Conservation (phyloP, 805 yeast genomes). For the Starmerella sirachaensis region DNA sequence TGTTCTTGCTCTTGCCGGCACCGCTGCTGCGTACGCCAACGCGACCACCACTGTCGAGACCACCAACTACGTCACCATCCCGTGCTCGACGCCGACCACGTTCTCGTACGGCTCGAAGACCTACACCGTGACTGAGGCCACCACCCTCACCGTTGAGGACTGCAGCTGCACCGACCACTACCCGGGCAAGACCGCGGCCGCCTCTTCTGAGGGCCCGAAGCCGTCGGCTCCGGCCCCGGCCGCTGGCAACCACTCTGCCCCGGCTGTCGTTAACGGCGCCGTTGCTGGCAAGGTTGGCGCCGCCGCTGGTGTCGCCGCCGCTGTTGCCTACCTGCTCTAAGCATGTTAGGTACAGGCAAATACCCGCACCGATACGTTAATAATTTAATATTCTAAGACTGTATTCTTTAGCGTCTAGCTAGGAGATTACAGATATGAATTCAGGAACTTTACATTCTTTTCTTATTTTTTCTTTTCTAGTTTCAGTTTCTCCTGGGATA, state of each 20-base stretch:
- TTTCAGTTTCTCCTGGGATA: no score
- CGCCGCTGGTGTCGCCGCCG: slow-evolving; percentile 21
- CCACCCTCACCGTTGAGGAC: slow-evolving; percentile 19
- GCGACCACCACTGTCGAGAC: slow-evolving; percentile 14
- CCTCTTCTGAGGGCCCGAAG: no score
- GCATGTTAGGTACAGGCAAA: no score
- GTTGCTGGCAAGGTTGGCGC: slow-evolving; percentile 18
- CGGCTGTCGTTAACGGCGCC: slow-evolving; percentile 16
- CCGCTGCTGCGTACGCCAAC: slow-evolving; percentile 14
- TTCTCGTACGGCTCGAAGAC: slow-evolving; percentile 16
- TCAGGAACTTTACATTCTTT: no score
- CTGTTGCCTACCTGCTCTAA: slow-evolving; percentile 20
- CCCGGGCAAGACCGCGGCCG: no score
- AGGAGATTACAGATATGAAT: no score
- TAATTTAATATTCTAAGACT: not conserved
- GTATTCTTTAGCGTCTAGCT: no score
- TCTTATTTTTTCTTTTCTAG: no score
- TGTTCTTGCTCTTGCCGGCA: slow-evolving; percentile 17
- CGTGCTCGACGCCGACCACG: slow-evolving; percentile 17
- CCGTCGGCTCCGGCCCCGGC: slow-evolving; percentile 8
- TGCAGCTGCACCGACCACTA: slow-evolving; percentile 18
- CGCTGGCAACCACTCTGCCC: slow-evolving; percentile 8
- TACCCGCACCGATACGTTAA: not conserved
- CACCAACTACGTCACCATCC: slow-evolving; percentile 16
- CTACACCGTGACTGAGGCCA: slow-evolving; percentile 17